Percentiles rank a stretch among this genome's conserved stretches.
Evolutionary conservation across 169 alveolate genomes (phyloP).

Genomic region (Babesia caballi): DNA sequence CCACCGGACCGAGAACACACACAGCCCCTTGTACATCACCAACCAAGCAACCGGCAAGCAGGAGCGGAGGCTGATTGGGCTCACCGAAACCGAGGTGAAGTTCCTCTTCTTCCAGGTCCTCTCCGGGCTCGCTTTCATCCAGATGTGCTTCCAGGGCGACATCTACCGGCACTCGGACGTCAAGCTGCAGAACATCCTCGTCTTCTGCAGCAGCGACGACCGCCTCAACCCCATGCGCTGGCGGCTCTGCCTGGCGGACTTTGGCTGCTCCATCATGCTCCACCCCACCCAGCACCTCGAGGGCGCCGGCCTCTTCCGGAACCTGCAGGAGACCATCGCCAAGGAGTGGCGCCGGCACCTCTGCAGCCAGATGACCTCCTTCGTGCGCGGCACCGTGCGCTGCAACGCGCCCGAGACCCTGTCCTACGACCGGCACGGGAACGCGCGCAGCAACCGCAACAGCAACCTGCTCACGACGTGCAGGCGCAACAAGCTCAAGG

Average conservation of each 20-base stretch:
- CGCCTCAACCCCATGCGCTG: slow-evolving; percentile 69
- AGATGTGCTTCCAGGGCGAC: slow-evolving; percentile 75
- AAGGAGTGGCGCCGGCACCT: slow-evolving; percentile 49
- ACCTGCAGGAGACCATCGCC: slow-evolving; percentile 10
- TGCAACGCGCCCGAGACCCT: slow-evolving; percentile 64
- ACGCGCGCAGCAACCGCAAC: slow-evolving; percentile 53
- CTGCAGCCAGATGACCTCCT: slow-evolving; percentile 43
- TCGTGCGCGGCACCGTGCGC: slow-evolving; percentile 52
- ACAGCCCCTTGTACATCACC: neutral
- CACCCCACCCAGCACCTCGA: slow-evolving; percentile 61
- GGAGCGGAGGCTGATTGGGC: slow-evolving; percentile 58
- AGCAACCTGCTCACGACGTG: slow-evolving; percentile 2
- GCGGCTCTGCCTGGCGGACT: slow-evolving; percentile 74
- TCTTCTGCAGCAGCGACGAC: slow-evolving; percentile 62
- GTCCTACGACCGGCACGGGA: slow-evolving; percentile 54
- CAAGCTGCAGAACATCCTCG: slow-evolving; percentile 72
- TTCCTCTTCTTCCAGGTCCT: slow-evolving; percentile 71
- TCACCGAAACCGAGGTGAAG: slow-evolving; percentile 70
- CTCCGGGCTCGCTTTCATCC: slow-evolving; percentile 70
- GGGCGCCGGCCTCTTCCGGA: slow-evolving; percentile 15
- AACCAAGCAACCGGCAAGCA: slow-evolving; percentile 14
- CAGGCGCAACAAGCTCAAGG: neutral
- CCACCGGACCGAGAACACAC: slow-evolving; percentile 7
- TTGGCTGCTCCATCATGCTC: slow-evolving; percentile 70
- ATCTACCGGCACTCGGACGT: slow-evolving; percentile 73